Evolutionary conservation across 2,329 filamentous ascomycete species (phyloP), one percentile per base, ranked within the genome.

Genomic region (Diaporthe sp.): DNA sequence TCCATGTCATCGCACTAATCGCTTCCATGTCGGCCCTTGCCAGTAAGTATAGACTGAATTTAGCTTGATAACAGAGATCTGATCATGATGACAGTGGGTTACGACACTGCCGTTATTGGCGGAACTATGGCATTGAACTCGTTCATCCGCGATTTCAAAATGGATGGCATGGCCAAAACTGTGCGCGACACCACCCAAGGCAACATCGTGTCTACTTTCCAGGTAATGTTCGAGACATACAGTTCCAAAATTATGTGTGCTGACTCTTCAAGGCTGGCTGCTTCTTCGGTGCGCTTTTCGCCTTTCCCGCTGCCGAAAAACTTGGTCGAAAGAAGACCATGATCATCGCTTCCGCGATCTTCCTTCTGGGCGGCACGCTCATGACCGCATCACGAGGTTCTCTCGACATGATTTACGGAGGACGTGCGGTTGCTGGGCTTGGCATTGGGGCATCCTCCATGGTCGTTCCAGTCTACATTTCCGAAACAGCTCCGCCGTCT

Each of bases 41-140:
- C 60, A 65, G 60, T 65, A 65, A 65, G 60, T 46, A 31, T 31
- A 28, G n/a, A 5, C 19, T 65, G 25, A 65, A 31, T 6, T 31
- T 13, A 46, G 31, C 15, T 31, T 25, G 39, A 46, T 25, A 46
- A 37, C 39, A 28, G 25, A 22, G n/a, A 31, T 28, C 65, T 65
- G 60, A 65, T 10, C 39, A 46, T 65, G 15, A 87, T 87, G 83
- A 87, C 92, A 65, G 94, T 94, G 77, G 92, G 92, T 13, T 86
- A 85, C 85, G 85, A 87, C 81, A 92, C 91, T 49, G 91, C 92
- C 78, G 92, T 92, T 74, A 93, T 93, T 76, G 91, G 92, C 34
- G 92, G 92, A 79, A 91, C 94, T 55, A 87, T 94, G 42, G 90
- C 89, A 12, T 85, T 94, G 79, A 81, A 85, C 4, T 86, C 88